These are phyloP conservation scores for Clonostachys rhizophaga DNA, from an alignment of 2,329 filamentous ascomycete species.

Conservation along the genomic window DNA sequence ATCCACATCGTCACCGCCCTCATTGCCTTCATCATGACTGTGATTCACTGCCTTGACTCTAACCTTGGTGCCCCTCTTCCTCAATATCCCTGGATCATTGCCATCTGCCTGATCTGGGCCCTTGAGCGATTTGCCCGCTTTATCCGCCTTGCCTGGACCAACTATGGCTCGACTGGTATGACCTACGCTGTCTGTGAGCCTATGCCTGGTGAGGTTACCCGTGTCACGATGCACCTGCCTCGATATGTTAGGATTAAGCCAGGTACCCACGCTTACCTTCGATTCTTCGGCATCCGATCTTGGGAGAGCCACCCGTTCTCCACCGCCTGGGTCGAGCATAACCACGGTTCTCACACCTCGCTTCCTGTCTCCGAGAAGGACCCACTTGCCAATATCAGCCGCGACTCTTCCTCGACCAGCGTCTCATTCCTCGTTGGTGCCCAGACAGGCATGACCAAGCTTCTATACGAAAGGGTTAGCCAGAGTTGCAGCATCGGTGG, in stretches of 20 bases:
- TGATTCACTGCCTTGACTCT: conserved; percentile 71
- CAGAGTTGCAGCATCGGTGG: conserved; percentile 15
- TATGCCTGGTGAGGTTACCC: conserved; percentile 64
- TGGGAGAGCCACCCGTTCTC: conserved; percentile 80
- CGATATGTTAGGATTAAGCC: conserved; percentile 62
- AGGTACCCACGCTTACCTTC: conserved; percentile 72
- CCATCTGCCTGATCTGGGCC: conserved; percentile 73
- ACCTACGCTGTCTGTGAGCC: conserved; percentile 64
- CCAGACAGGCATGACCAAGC: conserved; percentile 82
- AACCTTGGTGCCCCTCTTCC: conserved; percentile 60
- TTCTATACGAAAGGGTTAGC: conserved; percentile 66
- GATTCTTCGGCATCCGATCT: conserved; percentile 58
- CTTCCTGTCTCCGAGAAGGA: conserved; percentile 35
- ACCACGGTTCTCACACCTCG: conserved; percentile 31
- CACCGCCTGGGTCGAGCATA: conserved; percentile 67
- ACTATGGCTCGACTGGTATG: conserved; percentile 53
- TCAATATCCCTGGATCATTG: conserved; percentile 70
- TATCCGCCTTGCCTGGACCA: conserved; percentile 59
- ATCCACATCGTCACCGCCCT: conserved; percentile 74
- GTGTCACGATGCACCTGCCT: conserved; percentile 66
- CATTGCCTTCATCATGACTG: conserved; percentile 65
- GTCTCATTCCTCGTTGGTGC: conserved; percentile 84
- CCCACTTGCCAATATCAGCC: conserved; percentile 26
- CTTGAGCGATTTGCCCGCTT: conserved; percentile 64
- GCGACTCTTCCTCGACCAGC: conserved; percentile 39